phyloP scores from a whole-genome alignment of 495 filamentous ascomycete genomes.

The Aspergillus funiculosus region DNA sequence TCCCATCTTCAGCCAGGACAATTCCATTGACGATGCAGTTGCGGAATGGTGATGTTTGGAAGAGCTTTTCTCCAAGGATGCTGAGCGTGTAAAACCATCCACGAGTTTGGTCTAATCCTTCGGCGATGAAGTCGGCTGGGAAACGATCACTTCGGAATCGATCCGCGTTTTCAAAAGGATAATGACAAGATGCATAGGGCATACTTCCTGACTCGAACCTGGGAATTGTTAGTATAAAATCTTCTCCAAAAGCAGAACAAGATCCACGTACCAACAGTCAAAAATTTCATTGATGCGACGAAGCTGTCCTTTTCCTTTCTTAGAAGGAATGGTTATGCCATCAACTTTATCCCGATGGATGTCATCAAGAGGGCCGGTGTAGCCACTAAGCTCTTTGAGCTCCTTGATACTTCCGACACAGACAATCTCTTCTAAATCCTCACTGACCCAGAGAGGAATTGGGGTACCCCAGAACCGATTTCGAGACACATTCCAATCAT shows the following conservation, averaged over 20 bases:
- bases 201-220: slow-evolving; percentile 93
- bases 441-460: slow-evolving; percentile 86
- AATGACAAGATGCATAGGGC: slow-evolving; percentile 91
- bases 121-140: slow-evolving; percentile 95
- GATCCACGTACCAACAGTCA: too few relatives aligned
- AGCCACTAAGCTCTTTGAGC: slow-evolving; percentile 81
- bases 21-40: slow-evolving; percentile 98
- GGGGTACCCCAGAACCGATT: slow-evolving; percentile 98
- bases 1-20: slow-evolving; percentile 90
- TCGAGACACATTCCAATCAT: slow-evolving; percentile 94
- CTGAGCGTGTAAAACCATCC: slow-evolving; percentile 97
- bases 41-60: slow-evolving; percentile 83
- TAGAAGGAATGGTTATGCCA: slow-evolving; percentile 91
- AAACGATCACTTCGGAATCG: slow-evolving; percentile 76
- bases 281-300: slow-evolving; percentile 87
- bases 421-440: slow-evolving; percentile 78
- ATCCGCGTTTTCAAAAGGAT: slow-evolving; percentile 89
- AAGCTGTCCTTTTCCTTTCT: slow-evolving; percentile 79
- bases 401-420: slow-evolving; percentile 84
- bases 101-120: slow-evolving; percentile 89
- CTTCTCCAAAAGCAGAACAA: too few relatives aligned
- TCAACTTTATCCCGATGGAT: slow-evolving; percentile 94
- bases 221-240: too few relatives aligned
- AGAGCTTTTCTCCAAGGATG: slow-evolving; percentile 87
- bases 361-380: slow-evolving; percentile 77